Percentiles rank a stretch among this genome's conserved stretches.
Conservation (phyloP, 2,329 filamentous ascomycete genomes). For the Sporothrix pallida region DNA sequence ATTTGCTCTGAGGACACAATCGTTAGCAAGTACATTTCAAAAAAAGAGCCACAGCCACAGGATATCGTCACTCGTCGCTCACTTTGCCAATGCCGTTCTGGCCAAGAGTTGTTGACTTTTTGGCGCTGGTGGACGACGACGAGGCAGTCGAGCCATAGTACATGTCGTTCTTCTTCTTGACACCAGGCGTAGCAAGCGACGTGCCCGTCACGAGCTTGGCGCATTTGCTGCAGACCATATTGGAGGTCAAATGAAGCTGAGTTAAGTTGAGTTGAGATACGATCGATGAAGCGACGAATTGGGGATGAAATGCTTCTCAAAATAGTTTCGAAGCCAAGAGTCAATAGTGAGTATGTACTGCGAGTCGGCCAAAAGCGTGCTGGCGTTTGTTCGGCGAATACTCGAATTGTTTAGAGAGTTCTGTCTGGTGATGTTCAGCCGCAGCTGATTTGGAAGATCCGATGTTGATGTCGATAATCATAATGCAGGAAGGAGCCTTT, state of each 20-base stretch:
- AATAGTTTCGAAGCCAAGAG: too few species aligned
- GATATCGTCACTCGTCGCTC: background rate
- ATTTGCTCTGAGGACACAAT: constrained; percentile 58
- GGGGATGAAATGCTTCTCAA: too few species aligned
- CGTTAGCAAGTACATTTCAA: background rate
- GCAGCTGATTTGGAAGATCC: background rate
- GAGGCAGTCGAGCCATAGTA: constrained; percentile 65
- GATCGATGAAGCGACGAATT: background rate
- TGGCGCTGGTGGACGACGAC: constrained; percentile 48
- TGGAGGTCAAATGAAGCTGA: background rate
- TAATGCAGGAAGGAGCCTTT: background rate
- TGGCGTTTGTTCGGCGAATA: too few species aligned
- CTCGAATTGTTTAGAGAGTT: background rate
- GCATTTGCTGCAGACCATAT: constrained; percentile 66
- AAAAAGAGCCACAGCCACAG: background rate
- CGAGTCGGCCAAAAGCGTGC: too few species aligned
- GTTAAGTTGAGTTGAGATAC: background rate
- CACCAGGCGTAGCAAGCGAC: constrained; percentile 65
- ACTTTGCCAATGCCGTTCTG: constrained; percentile 66
- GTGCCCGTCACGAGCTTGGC: constrained; percentile 66
- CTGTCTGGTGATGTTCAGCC: background rate
- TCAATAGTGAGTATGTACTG: too few species aligned
- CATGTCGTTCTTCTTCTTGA: constrained; percentile 71
- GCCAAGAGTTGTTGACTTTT: constrained; percentile 60
- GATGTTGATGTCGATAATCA: background rate